These are phyloP conservation scores for Amanita molliuscula DNA, from an alignment of 768 basidiomycete genomes.

Conservation along the genomic window DNA sequence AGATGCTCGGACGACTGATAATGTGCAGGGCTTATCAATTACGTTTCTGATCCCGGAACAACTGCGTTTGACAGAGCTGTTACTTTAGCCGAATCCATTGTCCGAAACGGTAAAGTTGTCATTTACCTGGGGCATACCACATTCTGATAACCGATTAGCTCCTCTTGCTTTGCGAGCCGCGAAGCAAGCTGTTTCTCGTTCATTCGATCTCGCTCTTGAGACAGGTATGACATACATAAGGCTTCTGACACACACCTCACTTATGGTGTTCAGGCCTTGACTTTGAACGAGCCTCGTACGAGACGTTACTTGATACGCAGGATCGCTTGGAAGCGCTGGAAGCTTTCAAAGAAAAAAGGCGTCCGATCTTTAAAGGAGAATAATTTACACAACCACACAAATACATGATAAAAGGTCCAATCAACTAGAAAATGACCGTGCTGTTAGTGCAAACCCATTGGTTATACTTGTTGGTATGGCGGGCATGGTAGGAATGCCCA, in stretches of 20 bases:
- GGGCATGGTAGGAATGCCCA: constrained; percentile 48
- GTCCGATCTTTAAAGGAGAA: constrained; percentile 74
- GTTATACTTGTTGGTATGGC: constrained; percentile 34
- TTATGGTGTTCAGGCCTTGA: constrained; percentile 53
- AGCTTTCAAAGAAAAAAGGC: constrained; percentile 80
- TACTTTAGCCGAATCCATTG: constrained; percentile 55
- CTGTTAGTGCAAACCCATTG: constrained; percentile 37
- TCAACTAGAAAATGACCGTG: neutral
- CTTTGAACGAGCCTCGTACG: constrained; percentile 81
- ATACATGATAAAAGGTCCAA: constrained; percentile 6
- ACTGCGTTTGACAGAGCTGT: constrained; percentile 66
- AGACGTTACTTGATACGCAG: constrained; percentile 59
- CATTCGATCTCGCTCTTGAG: constrained; percentile 71
- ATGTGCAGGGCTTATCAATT: constrained; percentile 68
- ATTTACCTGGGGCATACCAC: neutral
- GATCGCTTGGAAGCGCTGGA: constrained; percentile 78
- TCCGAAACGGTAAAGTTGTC: constrained; percentile 45
- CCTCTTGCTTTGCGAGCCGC: constrained; percentile 84
- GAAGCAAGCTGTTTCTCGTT: constrained; percentile 75
- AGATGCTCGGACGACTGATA: constrained; percentile 6
- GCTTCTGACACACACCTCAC: neutral
- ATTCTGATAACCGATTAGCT: constrained; percentile 31
- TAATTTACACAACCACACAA: constrained; percentile 24
- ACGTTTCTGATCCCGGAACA: constrained; percentile 51
- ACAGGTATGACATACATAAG: constrained; percentile 33